Base-by-base conservation (phyloP, 2,329 filamentous ascomycete genomes). In the Aspergillus novoparasiticus region DNA sequence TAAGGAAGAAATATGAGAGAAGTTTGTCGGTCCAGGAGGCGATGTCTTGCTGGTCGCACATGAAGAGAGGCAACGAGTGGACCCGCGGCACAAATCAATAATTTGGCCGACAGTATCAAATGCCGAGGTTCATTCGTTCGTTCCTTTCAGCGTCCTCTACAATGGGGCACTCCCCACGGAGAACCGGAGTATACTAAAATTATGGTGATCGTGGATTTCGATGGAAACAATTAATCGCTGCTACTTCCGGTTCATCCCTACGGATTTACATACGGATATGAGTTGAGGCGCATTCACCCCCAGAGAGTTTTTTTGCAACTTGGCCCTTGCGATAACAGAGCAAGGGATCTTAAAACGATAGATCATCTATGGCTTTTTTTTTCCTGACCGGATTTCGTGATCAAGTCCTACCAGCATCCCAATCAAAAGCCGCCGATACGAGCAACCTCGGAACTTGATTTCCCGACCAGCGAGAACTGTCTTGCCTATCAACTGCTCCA, bases 91-190 rank as follows among this genome's bases (percentile, higher is more conserved):
- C 69, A 65, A 73, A 71, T 72, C 69, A 56, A 53, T 65, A 56
- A 46, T 66, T 62, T 67, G 63, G 50, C 61, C 59, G 65, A 66
- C 68, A 56, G 57, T 58, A 61, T 61, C 64, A 67, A 63, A 73
- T 72, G 72, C 73, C 73, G 73, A 75, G 73, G 73, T 74, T 63
- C 68, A 64, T 66, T 68, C 50, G 32, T 30, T 51, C 50, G 62
- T 55, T 36, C 16, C 30, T 36, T 59, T 16, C n/a, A 45, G n/a
- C 46, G 26, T 32, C 28, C 58, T 59, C 51, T 23, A 55, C 51
- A 54, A 36, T 16, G 51, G 51, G 34, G 51, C 36, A 14, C 51
- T 39, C 51, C 32, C 51, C 51, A 55, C 51, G 32, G 32, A 55
- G 51, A 55, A 55, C 51, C 32, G 51, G 51, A 55, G 51, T 54